Evolutionary conservation across 345 rosid genomes (phyloP).

Genomic region (Ceriops tagal): DNA sequence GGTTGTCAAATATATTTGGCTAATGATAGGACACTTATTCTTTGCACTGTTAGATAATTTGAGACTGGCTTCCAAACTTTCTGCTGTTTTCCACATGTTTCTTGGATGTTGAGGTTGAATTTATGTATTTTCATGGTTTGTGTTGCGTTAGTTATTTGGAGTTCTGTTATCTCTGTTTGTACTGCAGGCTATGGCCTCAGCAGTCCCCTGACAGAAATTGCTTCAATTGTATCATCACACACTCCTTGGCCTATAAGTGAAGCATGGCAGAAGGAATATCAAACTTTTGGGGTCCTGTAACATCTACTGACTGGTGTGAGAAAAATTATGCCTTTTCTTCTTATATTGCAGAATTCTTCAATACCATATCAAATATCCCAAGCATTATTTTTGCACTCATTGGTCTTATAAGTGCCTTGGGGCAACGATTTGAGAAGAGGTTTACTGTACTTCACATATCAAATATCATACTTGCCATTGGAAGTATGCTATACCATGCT

Average conservation of each 20-base stretch:
- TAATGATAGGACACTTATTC: no score
- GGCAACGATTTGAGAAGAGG: constrained; percentile 94
- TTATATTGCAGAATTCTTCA: constrained; percentile 85
- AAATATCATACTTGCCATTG: constrained; percentile 82
- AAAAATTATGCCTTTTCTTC: constrained; percentile 67
- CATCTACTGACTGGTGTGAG: constrained; percentile 88
- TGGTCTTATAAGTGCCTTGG: constrained; percentile 78
- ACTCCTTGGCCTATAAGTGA: constrained; percentile 9
- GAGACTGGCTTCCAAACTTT: no score
- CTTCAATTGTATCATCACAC: constrained; percentile 12
- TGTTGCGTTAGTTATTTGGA: no score
- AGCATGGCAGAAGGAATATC: constrained; percentile 73
- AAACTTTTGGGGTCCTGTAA: constrained; percentile 95
- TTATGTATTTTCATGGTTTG: no score
- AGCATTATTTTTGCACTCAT: constrained; percentile 72
- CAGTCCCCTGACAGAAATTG: constrained; percentile 16
- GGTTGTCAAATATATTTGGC: no score
- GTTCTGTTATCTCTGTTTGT: background rate
- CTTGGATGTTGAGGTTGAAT: no score
- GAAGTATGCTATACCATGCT: constrained; percentile 91
- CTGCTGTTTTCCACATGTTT: no score
- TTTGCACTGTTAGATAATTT: no score
- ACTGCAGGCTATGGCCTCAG: constrained; percentile 26
- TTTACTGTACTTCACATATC: constrained; percentile 86
- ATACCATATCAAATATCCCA: constrained; percentile 75